These are phyloP conservation scores for Colletotrichum camelliae DNA, from an alignment of 2,329 filamentous ascomycete genomes.

Conservation along the genomic window DNA sequence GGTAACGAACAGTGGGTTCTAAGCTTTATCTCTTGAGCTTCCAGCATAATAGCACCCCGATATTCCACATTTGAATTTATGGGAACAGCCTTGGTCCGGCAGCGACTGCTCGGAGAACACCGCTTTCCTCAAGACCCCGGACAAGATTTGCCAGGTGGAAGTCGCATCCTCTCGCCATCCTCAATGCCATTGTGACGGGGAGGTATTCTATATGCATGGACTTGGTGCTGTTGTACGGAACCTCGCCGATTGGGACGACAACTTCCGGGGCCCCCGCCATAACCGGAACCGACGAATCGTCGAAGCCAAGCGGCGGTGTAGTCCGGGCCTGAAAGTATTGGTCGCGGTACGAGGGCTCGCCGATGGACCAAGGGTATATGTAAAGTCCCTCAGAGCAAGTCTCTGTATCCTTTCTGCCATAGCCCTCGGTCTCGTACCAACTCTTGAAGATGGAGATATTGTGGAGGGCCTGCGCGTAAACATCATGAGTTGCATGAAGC, in stretches of 20 bases:
- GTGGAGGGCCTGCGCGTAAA: neutral
- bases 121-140: neutral
- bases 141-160: neutral
- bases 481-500: neutral
- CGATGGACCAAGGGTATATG: slow-evolving; percentile 3
- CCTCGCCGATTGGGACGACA: neutral
- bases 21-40: too few relatives aligned
- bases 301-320: neutral
- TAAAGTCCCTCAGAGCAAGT: slow-evolving; percentile 21
- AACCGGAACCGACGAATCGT: neutral
- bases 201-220: neutral
- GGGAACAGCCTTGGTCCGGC: neutral
- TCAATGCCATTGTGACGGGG: neutral
- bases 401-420: slow-evolving; percentile 11
- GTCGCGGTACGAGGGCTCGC: slow-evolving; percentile 12
- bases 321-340: neutral
- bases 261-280: neutral
- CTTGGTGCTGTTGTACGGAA: neutral
- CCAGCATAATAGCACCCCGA: too few relatives aligned
- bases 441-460: neutral
- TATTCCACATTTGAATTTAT: too few relatives aligned
- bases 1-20: neutral
- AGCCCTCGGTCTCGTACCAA: slow-evolving; percentile 19
- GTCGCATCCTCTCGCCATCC: neutral
- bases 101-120: neutral